phyloP scores from a whole-genome alignment of 495 filamentous ascomycete species.

The Lasiosphaeria hispida region DNA sequence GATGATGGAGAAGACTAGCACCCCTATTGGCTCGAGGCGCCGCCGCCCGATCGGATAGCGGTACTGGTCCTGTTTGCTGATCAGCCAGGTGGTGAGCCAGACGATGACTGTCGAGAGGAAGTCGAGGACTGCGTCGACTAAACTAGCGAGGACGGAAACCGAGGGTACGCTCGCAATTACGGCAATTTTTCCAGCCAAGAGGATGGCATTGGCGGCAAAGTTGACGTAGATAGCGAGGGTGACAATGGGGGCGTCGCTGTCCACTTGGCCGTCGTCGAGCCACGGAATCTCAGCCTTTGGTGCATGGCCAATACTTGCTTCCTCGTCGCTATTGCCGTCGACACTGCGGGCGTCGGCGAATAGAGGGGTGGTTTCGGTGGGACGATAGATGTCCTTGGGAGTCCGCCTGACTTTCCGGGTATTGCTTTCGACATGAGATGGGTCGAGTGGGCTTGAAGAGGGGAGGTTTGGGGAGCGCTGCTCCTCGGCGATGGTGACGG shows the following conservation, averaged over 20 bases:
- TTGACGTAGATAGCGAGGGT: constrained; percentile 82
- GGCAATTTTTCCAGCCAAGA: constrained; percentile 76
- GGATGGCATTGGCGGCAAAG: constrained; percentile 73
- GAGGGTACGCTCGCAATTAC: constrained; percentile 78
- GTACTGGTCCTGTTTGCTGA: constrained; percentile 71
- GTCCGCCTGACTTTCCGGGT: constrained; percentile 59
- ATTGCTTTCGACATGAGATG: too few relatives aligned
- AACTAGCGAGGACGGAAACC: constrained; percentile 80
- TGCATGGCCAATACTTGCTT: constrained; percentile 16
- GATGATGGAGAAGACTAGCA: constrained; percentile 76
- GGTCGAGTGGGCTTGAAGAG: background rate
- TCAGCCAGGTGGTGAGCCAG: constrained; percentile 76
- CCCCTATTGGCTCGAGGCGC: constrained; percentile 70
- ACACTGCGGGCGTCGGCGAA: constrained; percentile 39
- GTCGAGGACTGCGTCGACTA: constrained; percentile 87
- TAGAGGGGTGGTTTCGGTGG: constrained; percentile 66
- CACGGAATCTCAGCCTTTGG: constrained; percentile 49
- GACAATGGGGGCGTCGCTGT: constrained; percentile 65
- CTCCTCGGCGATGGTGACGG: constrained; percentile 56
- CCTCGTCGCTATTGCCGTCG: constrained; percentile 25
- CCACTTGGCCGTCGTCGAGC: constrained; percentile 57
- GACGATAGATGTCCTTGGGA: constrained; percentile 76
- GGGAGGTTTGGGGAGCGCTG: constrained; percentile 13
- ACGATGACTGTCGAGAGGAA: constrained; percentile 85
- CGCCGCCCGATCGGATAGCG: constrained; percentile 80